Conservation (phyloP, 768 basidiomycete genomes). For the Pisolithus albus region DNA sequence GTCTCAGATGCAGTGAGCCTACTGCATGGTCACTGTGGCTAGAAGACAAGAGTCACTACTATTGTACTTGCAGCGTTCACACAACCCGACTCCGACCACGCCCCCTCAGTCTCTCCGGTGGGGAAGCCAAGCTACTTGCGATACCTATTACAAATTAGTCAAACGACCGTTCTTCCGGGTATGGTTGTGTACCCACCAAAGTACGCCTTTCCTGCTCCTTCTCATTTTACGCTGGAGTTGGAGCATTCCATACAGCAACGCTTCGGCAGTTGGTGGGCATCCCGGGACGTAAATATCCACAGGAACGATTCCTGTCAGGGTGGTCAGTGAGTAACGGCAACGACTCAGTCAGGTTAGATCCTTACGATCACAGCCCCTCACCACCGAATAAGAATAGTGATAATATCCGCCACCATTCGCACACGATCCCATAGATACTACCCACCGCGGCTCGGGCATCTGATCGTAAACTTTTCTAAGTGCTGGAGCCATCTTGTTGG, state of each 20-base stretch:
- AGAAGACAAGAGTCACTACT: too few relatives aligned
- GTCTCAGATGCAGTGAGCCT: neutral
- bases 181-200: constrained; percentile 53
- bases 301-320: constrained; percentile 78
- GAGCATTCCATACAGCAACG: constrained; percentile 92
- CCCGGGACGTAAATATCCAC: constrained; percentile 98
- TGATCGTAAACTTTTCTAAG: constrained; percentile 95
- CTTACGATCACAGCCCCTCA: constrained; percentile 94
- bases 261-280: constrained; percentile 94
- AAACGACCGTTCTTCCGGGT: neutral
- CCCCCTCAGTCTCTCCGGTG: neutral
- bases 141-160: constrained; percentile 15
- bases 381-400: constrained; percentile 98
- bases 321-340: constrained; percentile 7
- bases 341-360: constrained; percentile 10
- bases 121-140: constrained; percentile 15
- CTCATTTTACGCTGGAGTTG: constrained; percentile 97
- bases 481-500: constrained; percentile 99
- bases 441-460: constrained; percentile 99
- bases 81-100: too few relatives aligned
- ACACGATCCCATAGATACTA: constrained; percentile 99
- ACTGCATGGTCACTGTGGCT: too few relatives aligned
- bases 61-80: too few relatives aligned
- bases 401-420: constrained; percentile 98
- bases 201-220: constrained; percentile 73